Evolutionary conservation across 164 flowering plant species (phyloP), one percentile per base, ranked within the genome.

Genomic region (Vitis cinerea): DNA sequence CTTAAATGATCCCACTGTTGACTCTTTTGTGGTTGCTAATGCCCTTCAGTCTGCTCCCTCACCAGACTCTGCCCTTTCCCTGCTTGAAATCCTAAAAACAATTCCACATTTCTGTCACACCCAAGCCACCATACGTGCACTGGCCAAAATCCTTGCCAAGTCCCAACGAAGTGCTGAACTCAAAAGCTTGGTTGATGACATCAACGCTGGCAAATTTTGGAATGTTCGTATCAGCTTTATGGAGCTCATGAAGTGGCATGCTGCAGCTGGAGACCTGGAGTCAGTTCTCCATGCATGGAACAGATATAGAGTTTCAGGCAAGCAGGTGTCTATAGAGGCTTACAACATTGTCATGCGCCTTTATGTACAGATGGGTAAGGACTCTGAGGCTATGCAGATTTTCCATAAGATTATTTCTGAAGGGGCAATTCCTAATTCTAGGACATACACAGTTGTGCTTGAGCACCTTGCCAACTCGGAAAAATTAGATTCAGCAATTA

Each of bases 41-140:
- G 91, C 94, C 9, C 73, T 93, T 30, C 86, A 86, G 1, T 85
- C 91, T 14, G 87, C 97, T 48, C 97, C 99, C 13, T 87, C 92
- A 3, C 85, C 90, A 0, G 87, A 85, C 11, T 82, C 92, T 17
- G 97, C 97, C 1, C 80, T 93, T 17, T 77, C 82, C 62, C 66
- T 91, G 59, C n/a, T 85, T 50, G 78, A 88, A 13, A 59, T 72
- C n/a, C 83, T 93, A 2, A 72, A 83, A 52, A 60, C 73, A 53
- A 66, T 80, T 49, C 84, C 84, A 5, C 67, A 75, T 58, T 90
- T 88, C 70, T 54, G 74, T 11, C 91, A 87, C 68, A 73, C 81
- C 37, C 87, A 82, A 59, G 47, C 71, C 3, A 87, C 90, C 17
- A 77, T 93, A 19, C 67, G 73, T 50, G 84, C 94, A 3, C 56